Evolutionary conservation across 257 asterid genomes (phyloP).

Genomic region (Lavandula angustifolia): DNA sequence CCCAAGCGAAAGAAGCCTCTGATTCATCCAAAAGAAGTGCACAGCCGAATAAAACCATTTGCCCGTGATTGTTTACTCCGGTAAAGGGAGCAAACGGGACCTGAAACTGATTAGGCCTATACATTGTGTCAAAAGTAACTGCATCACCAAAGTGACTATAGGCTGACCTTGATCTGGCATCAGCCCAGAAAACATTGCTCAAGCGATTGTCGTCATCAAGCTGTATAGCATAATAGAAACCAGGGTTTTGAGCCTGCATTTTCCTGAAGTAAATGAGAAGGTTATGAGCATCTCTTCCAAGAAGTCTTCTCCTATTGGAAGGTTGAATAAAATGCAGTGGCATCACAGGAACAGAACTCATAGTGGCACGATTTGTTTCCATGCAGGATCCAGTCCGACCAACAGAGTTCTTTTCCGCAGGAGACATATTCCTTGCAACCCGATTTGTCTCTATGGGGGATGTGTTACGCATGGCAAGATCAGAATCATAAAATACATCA

Average conservation of each 20-base stretch:
- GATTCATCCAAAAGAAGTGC: slow-evolving; percentile 81
- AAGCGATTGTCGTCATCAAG: slow-evolving; percentile 85
- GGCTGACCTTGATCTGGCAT: slow-evolving; percentile 85
- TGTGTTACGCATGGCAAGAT: slow-evolving; percentile 33
- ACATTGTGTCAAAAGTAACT: slow-evolving; percentile 79
- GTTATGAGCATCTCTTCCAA: slow-evolving; percentile 87
- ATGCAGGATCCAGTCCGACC: slow-evolving; percentile 39
- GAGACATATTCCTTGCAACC: slow-evolving; percentile 32
- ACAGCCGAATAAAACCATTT: slow-evolving; percentile 74
- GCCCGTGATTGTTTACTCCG: slow-evolving; percentile 81
- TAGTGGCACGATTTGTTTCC: slow-evolving; percentile 46
- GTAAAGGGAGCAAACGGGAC: slow-evolving; percentile 88
- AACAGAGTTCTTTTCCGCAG: slow-evolving; percentile 36
- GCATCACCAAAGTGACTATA: slow-evolving; percentile 84
- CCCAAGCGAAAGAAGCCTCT: slow-evolving; percentile 74
- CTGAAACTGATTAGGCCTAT: slow-evolving; percentile 74
- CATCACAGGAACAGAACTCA: slow-evolving; percentile 45
- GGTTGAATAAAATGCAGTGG: slow-evolving; percentile 55
- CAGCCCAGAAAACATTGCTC: slow-evolving; percentile 94
- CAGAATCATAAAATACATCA: slow-evolving; percentile 48
- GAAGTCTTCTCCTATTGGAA: slow-evolving; percentile 56
- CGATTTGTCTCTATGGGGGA: slow-evolving; percentile 34
- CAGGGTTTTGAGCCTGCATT: slow-evolving; percentile 93
- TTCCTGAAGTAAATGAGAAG: slow-evolving; percentile 85
- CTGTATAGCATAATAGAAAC: slow-evolving; percentile 90